Evolutionary conservation across 768 basidiomycete genomes (phyloP), one percentile per base, ranked within the genome.

Genomic region (Boletus tomentosulus): DNA sequence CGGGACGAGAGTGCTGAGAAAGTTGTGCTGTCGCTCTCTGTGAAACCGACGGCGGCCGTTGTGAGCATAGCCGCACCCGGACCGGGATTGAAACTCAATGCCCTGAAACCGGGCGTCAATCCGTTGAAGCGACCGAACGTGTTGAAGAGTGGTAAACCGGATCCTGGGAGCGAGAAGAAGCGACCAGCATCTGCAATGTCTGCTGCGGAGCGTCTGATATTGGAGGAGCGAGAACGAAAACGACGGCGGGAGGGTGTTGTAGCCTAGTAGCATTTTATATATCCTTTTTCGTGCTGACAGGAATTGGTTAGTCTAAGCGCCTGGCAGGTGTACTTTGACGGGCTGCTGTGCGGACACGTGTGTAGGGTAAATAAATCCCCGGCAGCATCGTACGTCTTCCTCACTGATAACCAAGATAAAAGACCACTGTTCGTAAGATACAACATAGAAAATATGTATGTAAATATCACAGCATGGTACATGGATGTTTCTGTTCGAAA

Each of bases 171-270:
- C 35, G 81, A 82, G 42, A 84, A 78, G 76, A 86, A 87, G 73
- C 78, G 85, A 38, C 62, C 79, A 6, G 80, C 79, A 11, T 74
- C 82, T 47, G 75, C 79, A 19, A 82, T 94, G 80, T 84, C 85
- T 61, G 90, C 89, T 25, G 89, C 89, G 15, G 95, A 98, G 70
- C 77, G 81, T 57, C 71, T 98, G 54, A 95, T 97, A 56, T 60
- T 85, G 54, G 96, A 98, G 74, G 93, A 97, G 28, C 89, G 90
- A 72, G 92, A 92, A 69, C 78, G 92, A 66, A 95, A 96, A 71
- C 79, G 85, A 67, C 76, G 92, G 59, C 75, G 77, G 39, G 77
- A 77, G 38, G 61, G 52, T 27, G 49, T 53, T 55, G 54, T 33
- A 51, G 39, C 48, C 24, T 66, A 62, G 58, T 47, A 51, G 35